phyloP scores from a whole-genome alignment of 2,329 filamentous ascomycete species.

The Colletotrichum karsti region DNA sequence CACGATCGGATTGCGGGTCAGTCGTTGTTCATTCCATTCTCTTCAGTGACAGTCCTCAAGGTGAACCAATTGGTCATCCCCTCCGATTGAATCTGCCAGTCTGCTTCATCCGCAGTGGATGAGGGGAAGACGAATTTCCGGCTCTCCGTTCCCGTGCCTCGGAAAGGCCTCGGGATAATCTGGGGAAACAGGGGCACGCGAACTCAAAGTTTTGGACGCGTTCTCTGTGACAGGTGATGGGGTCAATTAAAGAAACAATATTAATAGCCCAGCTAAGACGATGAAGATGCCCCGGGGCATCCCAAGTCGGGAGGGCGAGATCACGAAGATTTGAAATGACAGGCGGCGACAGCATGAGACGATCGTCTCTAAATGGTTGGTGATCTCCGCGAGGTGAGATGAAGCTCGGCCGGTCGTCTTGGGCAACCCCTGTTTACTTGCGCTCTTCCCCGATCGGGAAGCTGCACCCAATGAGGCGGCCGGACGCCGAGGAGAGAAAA shows the following conservation, averaged over 20 bases:
- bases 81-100: background rate
- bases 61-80: no score
- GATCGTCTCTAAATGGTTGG: slow-evolving; percentile 22
- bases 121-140: background rate
- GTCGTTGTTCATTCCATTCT: background rate
- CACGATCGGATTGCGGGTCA: background rate
- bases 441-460: slow-evolving; percentile 22
- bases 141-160: background rate
- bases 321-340: slow-evolving; percentile 27
- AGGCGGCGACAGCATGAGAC: slow-evolving; percentile 19
- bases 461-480: slow-evolving; percentile 5
- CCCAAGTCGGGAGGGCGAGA: background rate
- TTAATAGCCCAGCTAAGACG: background rate
- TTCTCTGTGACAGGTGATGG: background rate
- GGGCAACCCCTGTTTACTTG: slow-evolving; percentile 26
- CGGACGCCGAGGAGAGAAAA: background rate
- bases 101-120: background rate
- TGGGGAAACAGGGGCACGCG: slow-evolving; percentile 22
- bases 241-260: background rate
- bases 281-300: background rate
- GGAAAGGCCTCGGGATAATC: slow-evolving; percentile 14
- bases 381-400: slow-evolving; percentile 29
- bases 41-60: no score
- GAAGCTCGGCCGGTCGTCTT: slow-evolving; percentile 27
- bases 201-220: background rate